Percentiles rank a stretch among this genome's conserved stretches.
These are phyloP conservation scores for Botryotinia narcissicola DNA, from an alignment of 2,329 filamentous ascomycete species.

Conservation along the genomic window DNA sequence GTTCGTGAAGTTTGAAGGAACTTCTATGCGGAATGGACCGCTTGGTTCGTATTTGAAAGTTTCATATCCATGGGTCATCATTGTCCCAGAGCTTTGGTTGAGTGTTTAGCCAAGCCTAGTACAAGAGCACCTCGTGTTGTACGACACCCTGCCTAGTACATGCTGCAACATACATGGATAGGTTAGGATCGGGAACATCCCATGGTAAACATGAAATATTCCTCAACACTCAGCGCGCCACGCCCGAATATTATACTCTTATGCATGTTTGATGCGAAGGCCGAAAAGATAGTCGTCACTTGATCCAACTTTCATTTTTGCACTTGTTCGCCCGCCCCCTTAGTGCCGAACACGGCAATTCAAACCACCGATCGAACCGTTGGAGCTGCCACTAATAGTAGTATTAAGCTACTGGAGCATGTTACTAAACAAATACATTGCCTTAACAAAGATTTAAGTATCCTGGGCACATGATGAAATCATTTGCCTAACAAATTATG, in stretches of 20 bases:
- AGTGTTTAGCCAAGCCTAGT: constrained; percentile 2
- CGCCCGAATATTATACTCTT: background rate
- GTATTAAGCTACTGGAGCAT: background rate
- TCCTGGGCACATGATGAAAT: background rate
- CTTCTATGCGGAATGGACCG: background rate
- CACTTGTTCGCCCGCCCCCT: background rate
- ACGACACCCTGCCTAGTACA: constrained; percentile 8
- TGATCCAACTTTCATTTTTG: background rate
- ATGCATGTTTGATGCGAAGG: background rate
- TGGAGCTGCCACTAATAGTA: background rate
- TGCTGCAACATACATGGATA: constrained; percentile 13
- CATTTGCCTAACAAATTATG: background rate
- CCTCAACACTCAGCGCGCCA: background rate
- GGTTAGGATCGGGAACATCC: background rate
- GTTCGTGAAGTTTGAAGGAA: background rate
- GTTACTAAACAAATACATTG: constrained; percentile 6
- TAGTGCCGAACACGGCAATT: background rate
- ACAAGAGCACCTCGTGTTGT: constrained; percentile 12
- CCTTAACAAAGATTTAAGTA: background rate
- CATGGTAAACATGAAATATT: background rate
- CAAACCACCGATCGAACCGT: background rate
- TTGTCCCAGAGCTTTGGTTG: constrained; percentile 3
- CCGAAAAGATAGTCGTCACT: background rate
- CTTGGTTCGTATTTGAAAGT: background rate
- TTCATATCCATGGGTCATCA: background rate